These are phyloP conservation scores for Cucurbita ficifolia DNA, from an alignment of 306 rosid genomes.

Conservation along the genomic window DNA sequence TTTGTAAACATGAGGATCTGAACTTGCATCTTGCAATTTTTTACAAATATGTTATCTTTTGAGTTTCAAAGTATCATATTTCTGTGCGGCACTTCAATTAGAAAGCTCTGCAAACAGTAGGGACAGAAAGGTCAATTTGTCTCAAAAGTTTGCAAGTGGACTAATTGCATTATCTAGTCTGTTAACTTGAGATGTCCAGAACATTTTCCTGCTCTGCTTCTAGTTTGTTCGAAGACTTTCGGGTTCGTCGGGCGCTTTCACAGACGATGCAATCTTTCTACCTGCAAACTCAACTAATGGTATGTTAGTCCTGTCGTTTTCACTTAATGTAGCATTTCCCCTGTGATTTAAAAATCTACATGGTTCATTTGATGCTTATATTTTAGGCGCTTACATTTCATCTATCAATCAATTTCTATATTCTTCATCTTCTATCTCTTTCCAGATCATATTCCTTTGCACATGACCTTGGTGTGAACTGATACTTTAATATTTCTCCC, in stretches of 20 bases:
- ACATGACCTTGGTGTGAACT: constrained; percentile 1
- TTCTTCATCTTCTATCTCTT: background rate
- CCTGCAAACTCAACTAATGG: background rate
- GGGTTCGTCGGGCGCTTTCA: background rate
- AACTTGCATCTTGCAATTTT: background rate
- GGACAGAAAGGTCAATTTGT: background rate
- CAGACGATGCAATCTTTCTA: background rate
- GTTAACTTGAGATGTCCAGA: background rate
- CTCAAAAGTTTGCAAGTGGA: background rate
- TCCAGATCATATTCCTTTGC: background rate
- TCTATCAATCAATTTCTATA: background rate
- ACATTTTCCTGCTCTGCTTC: background rate
- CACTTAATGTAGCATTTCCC: background rate
- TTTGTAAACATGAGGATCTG: constrained; percentile 3
- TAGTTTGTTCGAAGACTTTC: background rate
- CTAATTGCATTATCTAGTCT: background rate
- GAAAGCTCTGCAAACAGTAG: background rate
- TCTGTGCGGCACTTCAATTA: background rate
- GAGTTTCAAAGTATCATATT: background rate
- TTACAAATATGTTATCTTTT: background rate
- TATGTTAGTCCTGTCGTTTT: background rate
- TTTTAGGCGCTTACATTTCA: background rate
- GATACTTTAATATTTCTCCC: background rate
- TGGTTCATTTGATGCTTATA: background rate
- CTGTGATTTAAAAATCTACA: background rate